Base-by-base conservation (phyloP, 139 green algal species). In the Closterium sp. region DNA sequence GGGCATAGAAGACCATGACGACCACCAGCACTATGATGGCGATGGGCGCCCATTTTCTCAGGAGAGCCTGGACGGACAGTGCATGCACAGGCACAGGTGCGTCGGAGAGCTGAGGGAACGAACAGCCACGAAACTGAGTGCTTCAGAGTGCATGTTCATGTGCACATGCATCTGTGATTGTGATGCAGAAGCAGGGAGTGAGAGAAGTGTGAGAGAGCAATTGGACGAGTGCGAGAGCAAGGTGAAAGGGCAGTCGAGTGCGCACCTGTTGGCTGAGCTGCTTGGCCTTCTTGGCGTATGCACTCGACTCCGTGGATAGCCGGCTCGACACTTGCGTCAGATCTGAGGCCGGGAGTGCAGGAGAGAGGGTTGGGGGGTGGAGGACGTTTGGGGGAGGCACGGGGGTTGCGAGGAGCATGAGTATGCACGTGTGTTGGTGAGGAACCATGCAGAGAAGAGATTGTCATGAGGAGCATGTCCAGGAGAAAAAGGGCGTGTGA, bases 31-130 rank as follows among this genome's bases (percentile, higher is more conserved):
- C 45, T 4, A 99, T 94, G 5, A 99, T 95, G 9, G 92, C 96
- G 5, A 98, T 87, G 0, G 98, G 98, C 73, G 98, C 95, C 92
- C 98, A 99, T 92, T 99, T 99, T 13, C 96, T 95, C 21, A 99
- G 96, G 2, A 99, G 91, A 3, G 98, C 98, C 97, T 99, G 97
- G 4, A 50, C 32, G 91, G 31, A 31, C 28, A 92, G 10, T 32
- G 89, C 93, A 27, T n/a, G 24, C 91, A 42, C 30, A 19, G 79
- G 90, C 73, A 92, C 24, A 9, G 11, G 31, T 22, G 70, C 0
- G 4, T 86, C 9, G 21, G 9, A 88, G 28, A 90, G 28, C 88
- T 17, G 17, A 90, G 30, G 9, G 28, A 31, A 90, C 1, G 10
- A 87, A 3, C 31, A 19, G 27, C 87, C 29, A 13, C 1, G 28